phyloP scores from a whole-genome alignment of 179 eudicot species.

The Sideroxylon spinosum region DNA sequence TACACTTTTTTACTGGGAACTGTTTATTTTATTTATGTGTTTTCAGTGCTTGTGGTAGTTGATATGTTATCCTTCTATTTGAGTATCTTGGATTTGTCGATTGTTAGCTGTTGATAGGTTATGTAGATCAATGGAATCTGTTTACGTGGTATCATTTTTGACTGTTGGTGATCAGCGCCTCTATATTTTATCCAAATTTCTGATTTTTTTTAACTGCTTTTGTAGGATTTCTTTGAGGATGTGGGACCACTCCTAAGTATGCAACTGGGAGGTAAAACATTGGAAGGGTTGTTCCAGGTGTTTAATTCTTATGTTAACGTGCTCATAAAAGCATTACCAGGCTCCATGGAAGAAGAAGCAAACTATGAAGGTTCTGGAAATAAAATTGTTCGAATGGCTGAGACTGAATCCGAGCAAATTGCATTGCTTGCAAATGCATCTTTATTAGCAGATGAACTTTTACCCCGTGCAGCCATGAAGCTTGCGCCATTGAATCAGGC shows the following conservation, averaged over 20 bases:
- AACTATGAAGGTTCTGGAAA: slow-evolving; percentile 65
- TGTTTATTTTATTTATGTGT: neutral
- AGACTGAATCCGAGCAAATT: slow-evolving; percentile 83
- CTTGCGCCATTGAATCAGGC: slow-evolving; percentile 53
- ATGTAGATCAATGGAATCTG: neutral
- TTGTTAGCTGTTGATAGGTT: neutral
- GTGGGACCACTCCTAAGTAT: slow-evolving; percentile 83
- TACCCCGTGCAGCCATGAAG: slow-evolving; percentile 92
- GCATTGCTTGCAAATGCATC: slow-evolving; percentile 95
- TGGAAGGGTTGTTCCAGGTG: slow-evolving; percentile 88
- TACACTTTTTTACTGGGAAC: neutral
- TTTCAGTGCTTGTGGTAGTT: neutral
- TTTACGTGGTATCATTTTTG: neutral
- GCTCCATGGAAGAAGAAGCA: slow-evolving; percentile 78
- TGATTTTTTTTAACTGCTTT: slow-evolving; percentile 4
- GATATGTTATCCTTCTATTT: neutral
- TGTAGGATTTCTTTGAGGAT: slow-evolving; percentile 91
- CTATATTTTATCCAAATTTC: neutral
- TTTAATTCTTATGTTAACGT: slow-evolving; percentile 66
- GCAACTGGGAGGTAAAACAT: slow-evolving; percentile 84
- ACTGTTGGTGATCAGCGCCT: slow-evolving; percentile 5
- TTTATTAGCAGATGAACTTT: slow-evolving; percentile 77
- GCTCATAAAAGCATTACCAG: slow-evolving; percentile 92
- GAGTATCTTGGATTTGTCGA: neutral
- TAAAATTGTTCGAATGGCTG: slow-evolving; percentile 85